phyloP scores from a whole-genome alignment of 2,329 filamentous ascomycete genomes.

The Amylocarpus encephaloides region DNA sequence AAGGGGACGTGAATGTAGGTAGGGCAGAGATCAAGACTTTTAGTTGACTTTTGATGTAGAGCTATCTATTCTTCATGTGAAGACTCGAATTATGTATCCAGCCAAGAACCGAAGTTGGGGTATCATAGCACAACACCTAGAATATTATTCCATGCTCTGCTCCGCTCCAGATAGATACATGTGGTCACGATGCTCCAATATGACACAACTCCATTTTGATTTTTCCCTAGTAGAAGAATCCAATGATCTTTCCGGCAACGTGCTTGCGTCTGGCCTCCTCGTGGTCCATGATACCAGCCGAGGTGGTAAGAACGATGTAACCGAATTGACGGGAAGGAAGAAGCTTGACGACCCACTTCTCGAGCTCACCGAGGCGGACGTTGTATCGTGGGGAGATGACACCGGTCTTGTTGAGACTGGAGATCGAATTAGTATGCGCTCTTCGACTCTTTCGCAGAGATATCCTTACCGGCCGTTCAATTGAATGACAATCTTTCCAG shows the following conservation, averaged over 20 bases:
- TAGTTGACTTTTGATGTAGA: conserved; percentile 30
- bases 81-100: conserved; percentile 20
- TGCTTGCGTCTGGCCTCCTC: conserved; percentile 99
- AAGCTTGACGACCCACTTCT: conserved; percentile 99
- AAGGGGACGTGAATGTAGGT: not conserved
- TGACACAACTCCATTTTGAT: conserved; percentile 13
- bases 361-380: conserved; percentile 92
- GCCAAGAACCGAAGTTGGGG: conserved; percentile 25
- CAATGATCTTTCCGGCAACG: conserved; percentile 98
- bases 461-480: conserved; percentile 77
- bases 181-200: conserved; percentile 28
- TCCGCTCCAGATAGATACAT: conserved; percentile 27
- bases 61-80: conserved; percentile 26
- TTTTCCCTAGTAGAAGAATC: conserved; percentile 91
- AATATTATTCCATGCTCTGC: conserved; percentile 19
- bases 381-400: conserved; percentile 99
- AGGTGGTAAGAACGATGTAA: conserved; percentile 98
- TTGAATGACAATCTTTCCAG: conserved; percentile 99
- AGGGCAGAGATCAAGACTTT: conserved; percentile 26
- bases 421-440: conserved; percentile 12
- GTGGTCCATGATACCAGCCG: conserved; percentile 99
- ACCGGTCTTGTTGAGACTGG: conserved; percentile 89
- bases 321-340: conserved; percentile 99
- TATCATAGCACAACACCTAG: conserved; percentile 18
- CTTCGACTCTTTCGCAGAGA: not conserved